These are phyloP conservation scores for Hypholoma fasciculare DNA, from an alignment of 768 basidiomycete genomes.

Conservation along the genomic window DNA sequence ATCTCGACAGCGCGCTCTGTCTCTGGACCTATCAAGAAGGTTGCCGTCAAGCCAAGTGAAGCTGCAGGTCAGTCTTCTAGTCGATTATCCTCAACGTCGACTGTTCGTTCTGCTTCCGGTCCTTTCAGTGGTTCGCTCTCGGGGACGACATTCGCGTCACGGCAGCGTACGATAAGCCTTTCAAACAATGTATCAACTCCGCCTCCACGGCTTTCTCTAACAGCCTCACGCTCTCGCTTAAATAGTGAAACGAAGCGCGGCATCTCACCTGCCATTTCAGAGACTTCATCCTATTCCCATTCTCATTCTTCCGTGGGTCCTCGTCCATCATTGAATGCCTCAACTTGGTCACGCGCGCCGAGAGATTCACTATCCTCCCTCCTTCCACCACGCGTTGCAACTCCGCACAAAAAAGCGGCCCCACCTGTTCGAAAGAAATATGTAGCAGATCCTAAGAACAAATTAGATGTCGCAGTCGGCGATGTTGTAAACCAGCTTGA, in stretches of 20 bases:
- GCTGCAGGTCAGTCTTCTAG: constrained; percentile 54
- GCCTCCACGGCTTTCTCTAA: constrained; percentile 31
- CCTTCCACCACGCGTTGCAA: constrained; percentile 36
- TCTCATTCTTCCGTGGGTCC: constrained; percentile 45
- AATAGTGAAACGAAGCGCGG: constrained; percentile 39
- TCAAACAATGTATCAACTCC: constrained; percentile 38
- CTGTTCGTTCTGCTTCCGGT: constrained; percentile 70
- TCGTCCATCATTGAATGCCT: constrained; percentile 46
- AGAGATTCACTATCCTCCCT: constrained; percentile 55
- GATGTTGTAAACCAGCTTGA: constrained; percentile 88
- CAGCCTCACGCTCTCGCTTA: constrained; percentile 40
- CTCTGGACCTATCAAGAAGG: constrained; percentile 32
- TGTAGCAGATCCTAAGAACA: constrained; percentile 85
- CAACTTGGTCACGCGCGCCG: constrained; percentile 71
- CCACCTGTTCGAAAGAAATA: constrained; percentile 65
- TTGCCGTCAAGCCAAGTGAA: constrained; percentile 33
- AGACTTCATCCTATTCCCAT: constrained; percentile 50
- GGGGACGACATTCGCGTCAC: constrained; percentile 77
- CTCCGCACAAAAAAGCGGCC: constrained; percentile 44
- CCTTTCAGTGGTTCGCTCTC: constrained; percentile 52
- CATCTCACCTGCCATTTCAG: constrained; percentile 65
- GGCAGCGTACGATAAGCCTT: constrained; percentile 76
- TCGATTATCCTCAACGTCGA: constrained; percentile 53
- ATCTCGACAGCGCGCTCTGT: constrained; percentile 21
- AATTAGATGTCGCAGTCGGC: constrained; percentile 90